Evolutionary conservation across 805 yeast species (phyloP).

Genomic region (Wickerhamiella siamensis): DNA sequence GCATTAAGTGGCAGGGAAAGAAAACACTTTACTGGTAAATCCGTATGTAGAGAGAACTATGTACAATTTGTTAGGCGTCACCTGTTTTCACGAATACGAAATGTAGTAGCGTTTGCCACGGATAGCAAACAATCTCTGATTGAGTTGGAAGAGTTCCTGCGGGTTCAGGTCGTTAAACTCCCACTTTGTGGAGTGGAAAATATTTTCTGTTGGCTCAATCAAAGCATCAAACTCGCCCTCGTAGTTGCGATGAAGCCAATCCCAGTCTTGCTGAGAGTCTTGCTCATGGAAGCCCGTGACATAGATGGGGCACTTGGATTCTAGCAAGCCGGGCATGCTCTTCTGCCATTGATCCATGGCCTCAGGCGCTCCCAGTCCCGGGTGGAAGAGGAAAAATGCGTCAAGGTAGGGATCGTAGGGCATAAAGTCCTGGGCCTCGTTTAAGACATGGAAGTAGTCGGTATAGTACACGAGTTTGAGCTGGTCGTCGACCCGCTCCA

Average conservation of each 20-base stretch:
- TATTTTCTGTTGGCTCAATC: slow-evolving; percentile 57
- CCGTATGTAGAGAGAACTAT: not conserved
- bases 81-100: slow-evolving; percentile 5
- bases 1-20: too few relatives aligned
- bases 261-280: slow-evolving; percentile 56
- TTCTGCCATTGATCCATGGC: slow-evolving; percentile 68
- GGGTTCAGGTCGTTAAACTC: slow-evolving; percentile 87
- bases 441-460: slow-evolving; percentile 78
- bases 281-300: slow-evolving; percentile 77
- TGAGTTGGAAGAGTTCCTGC: slow-evolving; percentile 84
- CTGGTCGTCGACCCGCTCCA: slow-evolving; percentile 58
- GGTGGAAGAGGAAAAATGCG: slow-evolving; percentile 86
- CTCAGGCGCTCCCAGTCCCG: slow-evolving; percentile 80
- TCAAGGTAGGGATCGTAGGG: slow-evolving; percentile 97
- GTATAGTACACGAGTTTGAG: slow-evolving; percentile 72
- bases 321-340: slow-evolving; percentile 72
- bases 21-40: too few relatives aligned
- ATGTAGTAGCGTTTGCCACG: slow-evolving; percentile 94
- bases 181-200: slow-evolving; percentile 81
- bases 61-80: not conserved
- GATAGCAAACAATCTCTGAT: slow-evolving; percentile 77
- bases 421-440: slow-evolving; percentile 86
- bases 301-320: slow-evolving; percentile 83
- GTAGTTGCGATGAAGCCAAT: slow-evolving; percentile 53
- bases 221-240: slow-evolving; percentile 64